Base-by-base conservation (phyloP, 495 filamentous ascomycete species). In the Hypoxylon rickii region DNA sequence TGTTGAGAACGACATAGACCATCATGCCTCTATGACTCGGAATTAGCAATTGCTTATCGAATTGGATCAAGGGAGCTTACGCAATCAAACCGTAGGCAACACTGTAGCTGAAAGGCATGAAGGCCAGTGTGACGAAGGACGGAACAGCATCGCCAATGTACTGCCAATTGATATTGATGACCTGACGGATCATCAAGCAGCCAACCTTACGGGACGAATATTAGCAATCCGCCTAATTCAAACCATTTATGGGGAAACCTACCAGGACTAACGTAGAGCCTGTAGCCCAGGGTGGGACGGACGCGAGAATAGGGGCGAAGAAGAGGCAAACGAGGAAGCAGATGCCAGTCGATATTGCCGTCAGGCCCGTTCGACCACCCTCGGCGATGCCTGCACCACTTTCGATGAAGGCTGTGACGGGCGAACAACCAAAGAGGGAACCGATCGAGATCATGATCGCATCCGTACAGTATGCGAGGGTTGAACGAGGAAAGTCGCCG, bases 201-300 rank as follows among this genome's bases (percentile, higher is more conserved):
- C 80, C 80, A 10, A 82, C 76, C 77, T 80, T 34, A 8, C 6
- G 51, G 44, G 17, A 55, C 40, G n/a, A 15, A 18, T 7, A 16
- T 68, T 44, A 66, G 63, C 22, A 1, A 24, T 21, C 17, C 17
- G 19, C 16, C 11, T n/a, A 11, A 0, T 18, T 19, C 7, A 3
- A 38, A 46, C 10, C 0, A 17, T 38, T 31, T 7, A 5, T 12
- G 10, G 8, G 4, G 22, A 3, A 46, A 38, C 73, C 69, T 68
- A 92, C 89, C 58, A 94, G 76, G 48, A 94, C 80, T 10, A 94
- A 77, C 0, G 89, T 92, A 58, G 85, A 85, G 11, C 89, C 89
- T 0, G 89, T 92, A 3, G 89, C 89, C 88, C 88, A 94, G 0
- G 89, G 86, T 1, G 89, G 89, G 39, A 92, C 90, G 1, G 86